A percentile compares a stretch with the other conserved stretches of the same genome.
These are phyloP conservation scores for Solanum gandarillasii DNA, from an alignment of 257 asterid genomes.

Conservation along the genomic window DNA sequence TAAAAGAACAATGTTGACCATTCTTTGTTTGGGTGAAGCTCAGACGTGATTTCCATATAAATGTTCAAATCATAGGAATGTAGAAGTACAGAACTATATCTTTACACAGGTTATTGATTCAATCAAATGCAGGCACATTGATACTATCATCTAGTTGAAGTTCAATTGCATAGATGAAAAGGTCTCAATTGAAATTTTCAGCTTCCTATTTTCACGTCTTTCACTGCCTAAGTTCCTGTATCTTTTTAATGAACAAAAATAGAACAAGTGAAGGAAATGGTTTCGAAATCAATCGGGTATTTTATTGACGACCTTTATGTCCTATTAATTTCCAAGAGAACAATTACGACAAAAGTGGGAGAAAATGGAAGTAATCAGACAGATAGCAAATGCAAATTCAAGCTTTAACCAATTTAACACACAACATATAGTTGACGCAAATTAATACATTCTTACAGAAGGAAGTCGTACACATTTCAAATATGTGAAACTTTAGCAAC, in stretches of 20 bases:
- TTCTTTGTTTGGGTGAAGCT: not conserved
- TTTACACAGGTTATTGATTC: not conserved
- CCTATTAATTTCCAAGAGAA: not conserved
- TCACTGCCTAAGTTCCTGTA: not conserved
- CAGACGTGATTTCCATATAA: not conserved
- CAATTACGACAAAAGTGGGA: not conserved
- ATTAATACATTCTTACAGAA: not conserved
- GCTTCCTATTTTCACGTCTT: not conserved
- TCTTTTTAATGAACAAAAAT: not conserved
- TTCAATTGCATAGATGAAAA: not conserved
- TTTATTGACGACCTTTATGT: not conserved
- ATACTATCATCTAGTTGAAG: not conserved
- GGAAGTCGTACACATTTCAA: not conserved
- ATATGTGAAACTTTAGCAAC: not conserved
- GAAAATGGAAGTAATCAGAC: not conserved
- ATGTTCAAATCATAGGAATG: not conserved
- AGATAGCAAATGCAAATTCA: not conserved
- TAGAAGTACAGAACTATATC: not conserved
- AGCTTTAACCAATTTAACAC: not conserved
- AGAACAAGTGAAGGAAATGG: not conserved
- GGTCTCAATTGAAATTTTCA: not conserved
- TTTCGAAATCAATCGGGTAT: not conserved
- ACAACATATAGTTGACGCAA: not conserved
- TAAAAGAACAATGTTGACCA: conserved; percentile 5
- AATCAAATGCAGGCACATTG: not conserved